These are phyloP conservation scores for Crithidia brevicula DNA, from an alignment of 208 protist genomes.

Conservation along the genomic window DNA sequence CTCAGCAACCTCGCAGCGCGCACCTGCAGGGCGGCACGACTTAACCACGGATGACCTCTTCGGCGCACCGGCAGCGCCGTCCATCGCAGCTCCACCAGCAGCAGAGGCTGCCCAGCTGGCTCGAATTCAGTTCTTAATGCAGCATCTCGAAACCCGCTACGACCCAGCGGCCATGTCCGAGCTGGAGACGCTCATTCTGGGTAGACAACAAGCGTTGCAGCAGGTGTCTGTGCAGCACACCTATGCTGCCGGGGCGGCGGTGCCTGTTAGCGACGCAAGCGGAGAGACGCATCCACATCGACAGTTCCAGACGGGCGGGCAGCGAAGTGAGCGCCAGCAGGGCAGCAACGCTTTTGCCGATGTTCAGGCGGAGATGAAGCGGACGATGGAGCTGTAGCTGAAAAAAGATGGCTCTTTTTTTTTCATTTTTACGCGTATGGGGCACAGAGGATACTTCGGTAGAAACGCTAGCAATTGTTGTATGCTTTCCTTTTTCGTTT, in stretches of 20 bases:
- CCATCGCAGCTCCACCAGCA: neutral
- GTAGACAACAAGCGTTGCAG: conserved; percentile 6
- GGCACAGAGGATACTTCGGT: too few relatives aligned
- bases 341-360: conserved; percentile 16
- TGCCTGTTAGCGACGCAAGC: neutral
- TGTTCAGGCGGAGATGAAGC: conserved; percentile 32
- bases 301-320: conserved; percentile 16
- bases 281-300: neutral
- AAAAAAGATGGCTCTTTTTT: neutral
- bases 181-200: conserved; percentile 11
- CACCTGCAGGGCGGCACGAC: neutral
- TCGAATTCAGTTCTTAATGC: conserved; percentile 12
- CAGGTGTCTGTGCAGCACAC: neutral
- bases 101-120: conserved; percentile 2
- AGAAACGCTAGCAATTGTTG: too few relatives aligned
- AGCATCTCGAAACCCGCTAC: conserved; percentile 14
- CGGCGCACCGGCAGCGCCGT: neutral
- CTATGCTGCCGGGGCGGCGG: neutral
- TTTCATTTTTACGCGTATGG: too few relatives aligned
- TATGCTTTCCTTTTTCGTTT: too few relatives aligned
- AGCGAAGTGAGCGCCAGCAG: conserved; percentile 8
- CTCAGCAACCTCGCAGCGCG: neutral
- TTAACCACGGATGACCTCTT: conserved; percentile 18
- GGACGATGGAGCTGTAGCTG: conserved; percentile 8
- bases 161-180: conserved; percentile 10